Evolutionary conservation across 805 yeast genomes (phyloP), one percentile per base, ranked within the genome.

Genomic region (Metschnikowia arizonensis): DNA sequence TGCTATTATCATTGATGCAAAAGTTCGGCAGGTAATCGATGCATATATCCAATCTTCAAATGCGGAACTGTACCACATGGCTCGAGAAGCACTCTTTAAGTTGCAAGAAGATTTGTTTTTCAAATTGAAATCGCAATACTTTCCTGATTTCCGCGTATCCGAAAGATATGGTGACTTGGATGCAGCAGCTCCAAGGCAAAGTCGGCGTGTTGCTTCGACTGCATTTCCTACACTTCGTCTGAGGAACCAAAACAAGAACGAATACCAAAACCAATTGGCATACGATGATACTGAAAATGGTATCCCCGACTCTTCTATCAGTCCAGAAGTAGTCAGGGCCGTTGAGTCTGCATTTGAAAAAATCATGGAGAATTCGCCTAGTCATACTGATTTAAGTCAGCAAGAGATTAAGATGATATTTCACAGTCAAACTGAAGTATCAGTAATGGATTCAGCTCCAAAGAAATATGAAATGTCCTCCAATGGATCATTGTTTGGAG

Each of bases 291-390:
- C 18, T 39, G 15, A 11, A 29, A 28, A 29, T 4, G 3, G 3
- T n/a, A n/a, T 8, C 12, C 23, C 14, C 6, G 34, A 41, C 5
- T 25, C 46, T 3, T 12, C 32, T n/a, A 69, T 74, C 3, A 71
- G 76, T 40, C 71, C 73, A 3, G 68, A 62, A 14, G 82, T 77
- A 0, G 61, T 81, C 4, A 68, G 70, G 42, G 87, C 88, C 0
- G 85, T 83, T 15, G 86, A 82, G 56, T 81, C 78, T 57, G 88
- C 86, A 2, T 73, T 84, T 45, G 76, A 74, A 23, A 79, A 81
- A 50, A 82, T 83, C 28, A 77, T 78, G 74, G 64, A 58, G 23
- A 52, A 49, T 10, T 53, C 59, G 1, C 48, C 49, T 7, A 47
- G 35, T 21, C 42, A 39, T 21, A 31, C 28, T n/a, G 42, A 39